Percentiles rank a stretch among this genome's conserved stretches.
Conservation (phyloP, 805 yeast genomes). For the Metschnikowia anglica region DNA sequence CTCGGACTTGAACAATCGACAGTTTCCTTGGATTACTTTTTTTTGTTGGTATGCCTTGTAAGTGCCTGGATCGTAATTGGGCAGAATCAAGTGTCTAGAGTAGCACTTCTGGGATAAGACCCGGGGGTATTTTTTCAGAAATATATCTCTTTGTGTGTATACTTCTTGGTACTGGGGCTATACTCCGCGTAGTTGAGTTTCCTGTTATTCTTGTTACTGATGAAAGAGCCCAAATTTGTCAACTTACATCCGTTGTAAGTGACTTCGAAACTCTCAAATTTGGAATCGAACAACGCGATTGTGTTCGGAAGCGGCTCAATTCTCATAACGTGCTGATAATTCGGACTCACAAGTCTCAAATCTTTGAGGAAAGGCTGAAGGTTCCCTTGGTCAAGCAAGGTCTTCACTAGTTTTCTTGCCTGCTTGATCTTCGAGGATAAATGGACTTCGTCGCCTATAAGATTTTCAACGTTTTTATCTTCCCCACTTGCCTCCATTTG, state of each 20-base stretch:
- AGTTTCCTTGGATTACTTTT: no score
- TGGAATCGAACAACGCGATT: constrained; percentile 62
- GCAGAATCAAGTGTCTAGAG: no score
- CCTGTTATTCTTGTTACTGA: constrained; percentile 34
- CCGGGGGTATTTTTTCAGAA: no score
- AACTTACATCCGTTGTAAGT: constrained; percentile 82
- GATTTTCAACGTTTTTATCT: constrained; percentile 23
- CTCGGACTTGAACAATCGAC: no score
- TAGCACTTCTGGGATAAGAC: no score
- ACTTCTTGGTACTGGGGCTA: constrained; percentile 55
- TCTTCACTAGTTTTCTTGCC: constrained; percentile 71
- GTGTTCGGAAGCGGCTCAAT: constrained; percentile 77
- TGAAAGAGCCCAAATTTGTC: constrained; percentile 61
- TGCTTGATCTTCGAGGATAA: constrained; percentile 50
- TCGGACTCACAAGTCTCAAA: constrained; percentile 65
- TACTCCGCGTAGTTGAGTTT: constrained; percentile 71
- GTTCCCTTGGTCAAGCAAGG: constrained; percentile 83
- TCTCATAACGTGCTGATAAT: constrained; percentile 65
- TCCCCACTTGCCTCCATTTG: constrained; percentile 23
- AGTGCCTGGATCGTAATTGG: no score
- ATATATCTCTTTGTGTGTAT: constrained; percentile 42
- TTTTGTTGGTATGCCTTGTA: no score
- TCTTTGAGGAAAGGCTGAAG: constrained; percentile 72
- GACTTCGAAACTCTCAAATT: constrained; percentile 69
- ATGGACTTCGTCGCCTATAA: constrained; percentile 23